A percentile compares a stretch with the other conserved stretches of the same genome.
Evolutionary conservation across 1,284 basidiomycete genomes (phyloP).

Genomic region (Puccinia triticina): DNA sequence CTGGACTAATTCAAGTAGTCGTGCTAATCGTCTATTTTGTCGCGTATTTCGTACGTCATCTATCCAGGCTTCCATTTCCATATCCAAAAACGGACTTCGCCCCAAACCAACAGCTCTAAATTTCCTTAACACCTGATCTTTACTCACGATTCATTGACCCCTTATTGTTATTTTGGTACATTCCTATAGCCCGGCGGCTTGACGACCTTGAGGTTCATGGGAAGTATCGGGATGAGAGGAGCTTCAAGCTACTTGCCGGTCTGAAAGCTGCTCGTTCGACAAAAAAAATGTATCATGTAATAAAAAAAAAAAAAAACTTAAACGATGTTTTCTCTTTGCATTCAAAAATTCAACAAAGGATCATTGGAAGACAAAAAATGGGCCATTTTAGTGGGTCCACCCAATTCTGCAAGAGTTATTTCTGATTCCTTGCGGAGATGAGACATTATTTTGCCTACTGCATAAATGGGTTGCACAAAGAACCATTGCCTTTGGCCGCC

Average conservation of each 20-base stretch:
- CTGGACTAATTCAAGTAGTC: constrained; percentile 76
- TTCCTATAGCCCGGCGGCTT: constrained; percentile 30
- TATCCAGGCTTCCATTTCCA: neutral
- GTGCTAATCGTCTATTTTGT: constrained; percentile 82
- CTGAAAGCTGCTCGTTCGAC: neutral
- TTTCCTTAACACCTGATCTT: neutral
- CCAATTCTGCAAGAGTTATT: too few species aligned
- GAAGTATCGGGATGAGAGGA: constrained; percentile 40
- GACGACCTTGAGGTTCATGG: constrained; percentile 44
- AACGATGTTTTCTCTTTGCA: too few species aligned
- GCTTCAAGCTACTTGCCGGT: constrained; percentile 41
- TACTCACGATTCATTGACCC: neutral
- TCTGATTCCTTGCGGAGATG: too few species aligned
- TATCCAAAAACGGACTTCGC: too few species aligned
- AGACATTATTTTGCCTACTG: too few species aligned
- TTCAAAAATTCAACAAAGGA: too few species aligned
- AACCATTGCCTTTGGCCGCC: too few species aligned
- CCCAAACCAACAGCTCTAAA: too few species aligned
- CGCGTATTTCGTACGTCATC: constrained; percentile 68
- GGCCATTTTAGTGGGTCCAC: too few species aligned
- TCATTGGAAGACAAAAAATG: too few species aligned
- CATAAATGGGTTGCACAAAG: too few species aligned
- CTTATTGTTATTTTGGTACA: neutral
- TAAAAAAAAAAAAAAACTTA: too few species aligned
- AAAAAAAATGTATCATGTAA: neutral